Percentiles rank a stretch among this genome's conserved stretches.
These are phyloP conservation scores for Alternaria brassicae DNA, from an alignment of 2,329 filamentous ascomycete species.

Conservation along the genomic window DNA sequence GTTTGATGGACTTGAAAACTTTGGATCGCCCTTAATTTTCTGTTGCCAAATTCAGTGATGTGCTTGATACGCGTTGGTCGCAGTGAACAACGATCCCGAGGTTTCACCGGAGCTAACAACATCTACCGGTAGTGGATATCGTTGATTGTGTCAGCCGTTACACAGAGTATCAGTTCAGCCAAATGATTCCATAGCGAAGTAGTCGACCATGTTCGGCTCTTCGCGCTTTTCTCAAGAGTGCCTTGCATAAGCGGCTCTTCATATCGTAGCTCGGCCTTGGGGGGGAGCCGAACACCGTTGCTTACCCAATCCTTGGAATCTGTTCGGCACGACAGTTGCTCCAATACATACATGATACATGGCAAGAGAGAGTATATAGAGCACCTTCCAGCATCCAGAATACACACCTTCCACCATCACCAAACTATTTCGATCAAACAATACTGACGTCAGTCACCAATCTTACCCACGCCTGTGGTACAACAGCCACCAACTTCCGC, in stretches of 20 bases:
- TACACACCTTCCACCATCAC: not conserved
- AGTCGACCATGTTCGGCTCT: not conserved
- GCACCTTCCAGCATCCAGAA: not conserved
- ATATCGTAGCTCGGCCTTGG: constrained; percentile 2
- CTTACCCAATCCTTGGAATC: not conserved
- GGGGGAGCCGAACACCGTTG: constrained; percentile 17
- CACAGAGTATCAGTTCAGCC: not conserved
- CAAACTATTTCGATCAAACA: not conserved
- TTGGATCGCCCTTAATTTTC: not conserved
- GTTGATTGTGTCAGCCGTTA: not conserved
- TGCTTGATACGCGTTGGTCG: not conserved
- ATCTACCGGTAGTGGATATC: not conserved
- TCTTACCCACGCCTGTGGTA: not conserved
- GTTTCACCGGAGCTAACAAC: not conserved
- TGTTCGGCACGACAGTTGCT: not conserved
- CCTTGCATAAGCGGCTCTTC: constrained; percentile 11
- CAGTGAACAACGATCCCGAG: not conserved
- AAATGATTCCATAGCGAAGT: not conserved
- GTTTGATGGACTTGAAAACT: constrained; percentile 14
- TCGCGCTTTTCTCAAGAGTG: not conserved
- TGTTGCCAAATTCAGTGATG: not conserved
- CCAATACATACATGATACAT: not conserved
- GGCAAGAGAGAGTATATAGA: not conserved
- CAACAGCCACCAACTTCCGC: not conserved
- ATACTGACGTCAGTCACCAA: not conserved